Evolutionary conservation across 2,329 filamentous ascomycete species (phyloP).

Genomic region (Dactylellina leptospora): DNA sequence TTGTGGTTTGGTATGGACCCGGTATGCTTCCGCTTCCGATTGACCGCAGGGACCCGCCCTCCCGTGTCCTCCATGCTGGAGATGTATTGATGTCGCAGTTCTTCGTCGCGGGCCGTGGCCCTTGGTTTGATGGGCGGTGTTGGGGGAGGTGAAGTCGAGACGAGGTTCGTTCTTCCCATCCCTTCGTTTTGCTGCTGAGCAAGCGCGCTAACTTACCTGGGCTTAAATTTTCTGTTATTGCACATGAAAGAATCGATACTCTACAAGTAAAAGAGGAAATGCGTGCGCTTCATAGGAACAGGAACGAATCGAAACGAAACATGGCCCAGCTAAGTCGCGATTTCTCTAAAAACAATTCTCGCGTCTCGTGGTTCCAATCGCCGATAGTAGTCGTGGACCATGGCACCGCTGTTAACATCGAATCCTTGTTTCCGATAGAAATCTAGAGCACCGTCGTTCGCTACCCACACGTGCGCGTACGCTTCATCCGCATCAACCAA

Average conservation of each 20-base stretch:
- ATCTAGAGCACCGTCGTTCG: slow-evolving; percentile 70
- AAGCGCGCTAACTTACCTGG: not conserved
- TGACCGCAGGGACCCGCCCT: not conserved
- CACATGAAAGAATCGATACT: no score
- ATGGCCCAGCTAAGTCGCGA: slow-evolving; percentile 1
- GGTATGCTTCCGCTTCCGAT: slow-evolving; percentile 29
- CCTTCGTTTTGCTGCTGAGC: no score
- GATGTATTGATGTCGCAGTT: not conserved
- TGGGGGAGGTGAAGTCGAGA: no score
- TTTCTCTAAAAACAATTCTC: slow-evolving; percentile 64
- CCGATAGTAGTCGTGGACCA: slow-evolving; percentile 68
- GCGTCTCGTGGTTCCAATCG: slow-evolving; percentile 71
- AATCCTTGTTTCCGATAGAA: slow-evolving; percentile 73
- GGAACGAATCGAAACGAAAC: no score
- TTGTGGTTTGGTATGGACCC: not conserved
- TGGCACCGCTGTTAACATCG: slow-evolving; percentile 61
- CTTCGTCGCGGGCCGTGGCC: no score
- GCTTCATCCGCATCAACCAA: slow-evolving; percentile 62
- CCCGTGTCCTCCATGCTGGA: not conserved
- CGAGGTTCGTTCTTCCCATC: no score
- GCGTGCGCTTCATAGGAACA: no score
- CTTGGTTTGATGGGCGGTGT: no score
- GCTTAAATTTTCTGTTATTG: no score
- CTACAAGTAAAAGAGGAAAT: no score
- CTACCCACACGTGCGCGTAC: slow-evolving; percentile 75